These are phyloP conservation scores for Hypomyces perniciosus DNA, from an alignment of 2,329 filamentous ascomycete genomes.

Conservation along the genomic window DNA sequence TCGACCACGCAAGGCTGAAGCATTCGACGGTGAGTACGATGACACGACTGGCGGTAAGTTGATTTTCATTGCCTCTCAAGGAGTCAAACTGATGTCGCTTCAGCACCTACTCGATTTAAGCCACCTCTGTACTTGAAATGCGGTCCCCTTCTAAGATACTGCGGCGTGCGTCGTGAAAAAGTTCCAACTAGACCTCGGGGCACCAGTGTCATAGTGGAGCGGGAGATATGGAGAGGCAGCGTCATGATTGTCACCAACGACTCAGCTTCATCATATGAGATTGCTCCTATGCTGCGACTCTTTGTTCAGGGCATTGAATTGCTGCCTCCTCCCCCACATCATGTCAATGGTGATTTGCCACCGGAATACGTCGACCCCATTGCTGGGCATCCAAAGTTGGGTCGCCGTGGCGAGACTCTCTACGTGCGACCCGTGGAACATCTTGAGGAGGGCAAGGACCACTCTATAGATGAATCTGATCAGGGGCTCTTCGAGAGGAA, in stretches of 20 bases:
- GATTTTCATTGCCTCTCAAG: not conserved
- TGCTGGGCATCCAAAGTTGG: conserved; percentile 79
- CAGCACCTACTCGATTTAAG: conserved; percentile 66
- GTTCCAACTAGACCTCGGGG: conserved; percentile 26
- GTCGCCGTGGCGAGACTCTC: conserved; percentile 75
- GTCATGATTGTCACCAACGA: conserved; percentile 95
- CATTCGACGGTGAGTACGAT: conserved; percentile 63
- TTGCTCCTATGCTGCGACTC: conserved; percentile 70
- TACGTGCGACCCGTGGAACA: conserved; percentile 89
- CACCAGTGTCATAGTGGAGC: conserved; percentile 37
- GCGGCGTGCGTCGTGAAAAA: conserved; percentile 67
- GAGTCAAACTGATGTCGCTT: not conserved
- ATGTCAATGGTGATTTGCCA: conserved; percentile 60
- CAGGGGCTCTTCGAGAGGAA: conserved; percentile 74
- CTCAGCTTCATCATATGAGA: conserved; percentile 72
- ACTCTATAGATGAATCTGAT: conserved; percentile 74
- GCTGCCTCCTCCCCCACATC: conserved; percentile 67
- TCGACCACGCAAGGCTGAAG: conserved; percentile 51
- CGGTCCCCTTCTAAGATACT: conserved; percentile 84
- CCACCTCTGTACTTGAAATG: conserved; percentile 82
- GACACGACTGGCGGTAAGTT: conserved; percentile 48
- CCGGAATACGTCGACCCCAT: conserved; percentile 86
- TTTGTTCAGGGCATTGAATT: conserved; percentile 85
- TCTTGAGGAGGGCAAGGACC: conserved; percentile 68
- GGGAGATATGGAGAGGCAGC: conserved; percentile 86